Base-by-base conservation (phyloP, 1,139 yeast genomes). In the Geotrichum candidum region DNA sequence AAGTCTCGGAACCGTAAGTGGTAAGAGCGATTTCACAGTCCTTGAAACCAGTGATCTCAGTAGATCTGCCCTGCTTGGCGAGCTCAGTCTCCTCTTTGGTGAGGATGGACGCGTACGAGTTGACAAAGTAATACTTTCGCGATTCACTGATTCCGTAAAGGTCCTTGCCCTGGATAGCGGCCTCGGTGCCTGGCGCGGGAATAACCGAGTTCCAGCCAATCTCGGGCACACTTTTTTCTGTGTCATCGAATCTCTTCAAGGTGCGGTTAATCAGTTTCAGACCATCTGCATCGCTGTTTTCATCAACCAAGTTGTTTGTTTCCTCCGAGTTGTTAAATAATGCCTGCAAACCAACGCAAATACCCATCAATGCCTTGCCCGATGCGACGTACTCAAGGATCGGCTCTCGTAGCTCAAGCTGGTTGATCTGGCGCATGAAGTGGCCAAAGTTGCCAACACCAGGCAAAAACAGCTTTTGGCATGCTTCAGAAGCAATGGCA, bases 361-460 rank as follows among this genome's bases (percentile, higher is more conserved):
- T 90, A 9, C 99, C 99, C 96, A 94, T 90, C 51, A 94, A 77
- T 13, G 95, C 88, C 68, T 85, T 84, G 0, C 96, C 97, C 23
- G 88, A 79, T 6, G 78, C 75, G 56, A 91, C 84, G 69, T 90
- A 91, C 56, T 80, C 75, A 59, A 75, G 77, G 45, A 94, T 78
- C 0, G 96, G 96, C 45, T 78, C 82, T 13, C 80, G 84, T 63
- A 94, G 84, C 0, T 85, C 83, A 64, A 88, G 80, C 2, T 78
- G 78, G 60, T 80, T 81, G 59, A 94, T 74, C 68, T 88, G 84
- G 60, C 82, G 83, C 65, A 91, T 90, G 73, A 94, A 92, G 73
- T 94, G 98, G 51, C 96, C 99, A 74, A 85, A 94, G 73, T 91
- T 92, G 33, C 99, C 99, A 5, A 94, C 99, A 31, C 99, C 99